Conservation (phyloP, 805 yeast species). For the Yarrowia bubula region DNA sequence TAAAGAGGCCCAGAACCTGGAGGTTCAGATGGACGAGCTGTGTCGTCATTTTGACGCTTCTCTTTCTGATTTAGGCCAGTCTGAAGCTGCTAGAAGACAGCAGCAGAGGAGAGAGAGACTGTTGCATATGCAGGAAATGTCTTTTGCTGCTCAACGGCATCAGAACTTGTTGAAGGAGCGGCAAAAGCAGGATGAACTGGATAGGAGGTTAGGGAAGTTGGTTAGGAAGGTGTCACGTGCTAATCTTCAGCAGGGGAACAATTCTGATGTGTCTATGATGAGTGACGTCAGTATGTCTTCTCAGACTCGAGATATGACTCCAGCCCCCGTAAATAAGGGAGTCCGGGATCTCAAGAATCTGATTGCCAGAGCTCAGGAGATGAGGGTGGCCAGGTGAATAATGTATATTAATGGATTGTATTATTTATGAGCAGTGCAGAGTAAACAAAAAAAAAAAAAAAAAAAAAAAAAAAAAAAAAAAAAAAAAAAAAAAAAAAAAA, state of each 20-base stretch:
- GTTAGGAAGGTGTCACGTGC: not conserved
- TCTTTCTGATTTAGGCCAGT: not conserved
- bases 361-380: conserved; percentile 8
- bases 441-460: not conserved
- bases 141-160: conserved; percentile 2
- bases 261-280: not conserved
- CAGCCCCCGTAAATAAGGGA: conserved; percentile 8
- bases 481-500: too few relatives aligned
- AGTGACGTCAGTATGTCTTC: not conserved
- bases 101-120: not conserved
- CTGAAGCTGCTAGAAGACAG: not conserved
- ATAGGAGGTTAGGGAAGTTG: not conserved
- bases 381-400: not conserved
- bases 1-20: conserved; percentile 3
- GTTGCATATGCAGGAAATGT: conserved; percentile 13
- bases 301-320: not conserved
- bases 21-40: conserved; percentile 4
- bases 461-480: too few relatives aligned
- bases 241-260: not conserved
- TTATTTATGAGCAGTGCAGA: not conserved
- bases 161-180: conserved; percentile 14
- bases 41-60: not conserved
- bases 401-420: not conserved
- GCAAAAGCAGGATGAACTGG: conserved; percentile 11
- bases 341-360: conserved; percentile 22